phyloP scores from a whole-genome alignment of 495 filamentous ascomycete genomes.

The Neurospora sp. region DNA sequence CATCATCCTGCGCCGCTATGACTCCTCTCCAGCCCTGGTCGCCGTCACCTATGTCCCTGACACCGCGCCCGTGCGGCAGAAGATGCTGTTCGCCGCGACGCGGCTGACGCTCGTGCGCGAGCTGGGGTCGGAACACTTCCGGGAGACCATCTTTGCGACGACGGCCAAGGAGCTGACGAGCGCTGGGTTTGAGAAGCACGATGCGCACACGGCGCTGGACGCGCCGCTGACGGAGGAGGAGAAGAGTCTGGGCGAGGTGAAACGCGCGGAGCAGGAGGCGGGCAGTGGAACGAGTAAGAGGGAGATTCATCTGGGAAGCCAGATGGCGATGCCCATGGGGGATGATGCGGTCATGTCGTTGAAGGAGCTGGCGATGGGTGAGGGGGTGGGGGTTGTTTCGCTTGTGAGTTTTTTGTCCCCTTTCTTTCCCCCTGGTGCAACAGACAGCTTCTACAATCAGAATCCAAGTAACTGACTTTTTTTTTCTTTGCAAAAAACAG shows the following conservation, averaged over 20 bases:
- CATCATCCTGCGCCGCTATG: constrained; percentile 67
- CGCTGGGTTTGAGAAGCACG: constrained; percentile 68
- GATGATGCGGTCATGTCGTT: constrained; percentile 39
- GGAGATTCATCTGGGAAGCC: constrained; percentile 49
- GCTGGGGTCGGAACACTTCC: constrained; percentile 81
- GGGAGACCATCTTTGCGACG: constrained; percentile 66
- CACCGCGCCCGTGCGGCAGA: constrained; percentile 79
- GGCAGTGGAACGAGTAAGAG: constrained; percentile 56
- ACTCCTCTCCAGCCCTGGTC: constrained; percentile 46
- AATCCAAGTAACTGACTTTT: too few species aligned
- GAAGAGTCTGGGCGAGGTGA: constrained; percentile 62
- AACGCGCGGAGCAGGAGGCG: constrained; percentile 70
- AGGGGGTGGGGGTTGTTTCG: too few species aligned
- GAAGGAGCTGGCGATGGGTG: too few species aligned
- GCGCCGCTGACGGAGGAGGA: constrained; percentile 88
- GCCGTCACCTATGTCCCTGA: constrained; percentile 88
- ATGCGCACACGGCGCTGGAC: constrained; percentile 52
- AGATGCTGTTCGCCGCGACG: constrained; percentile 91
- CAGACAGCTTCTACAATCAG: too few species aligned
- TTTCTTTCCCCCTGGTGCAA: too few species aligned
- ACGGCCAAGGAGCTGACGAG: constrained; percentile 59
- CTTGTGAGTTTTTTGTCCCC: too few species aligned
- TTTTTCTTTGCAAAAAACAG: constrained; percentile 22
- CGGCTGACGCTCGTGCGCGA: constrained; percentile 75
- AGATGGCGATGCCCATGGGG: constrained; percentile 55